Conservation (phyloP, 208 protist species). For the Crithidia brevicula region DNA sequence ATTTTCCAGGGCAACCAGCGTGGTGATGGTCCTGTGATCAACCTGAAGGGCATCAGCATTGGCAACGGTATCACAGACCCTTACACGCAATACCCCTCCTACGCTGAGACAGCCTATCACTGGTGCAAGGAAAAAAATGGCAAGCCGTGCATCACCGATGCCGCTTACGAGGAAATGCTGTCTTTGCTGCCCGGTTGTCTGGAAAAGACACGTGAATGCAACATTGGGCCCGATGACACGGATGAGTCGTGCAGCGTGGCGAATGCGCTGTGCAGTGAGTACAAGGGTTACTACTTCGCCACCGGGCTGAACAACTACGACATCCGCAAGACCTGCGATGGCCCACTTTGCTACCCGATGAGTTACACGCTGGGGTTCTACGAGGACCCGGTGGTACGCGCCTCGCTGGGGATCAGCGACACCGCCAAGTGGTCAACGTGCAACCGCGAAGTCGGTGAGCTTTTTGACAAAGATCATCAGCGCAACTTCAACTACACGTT, state of each 20-base stretch:
- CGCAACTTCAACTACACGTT: slow-evolving; percentile 72
- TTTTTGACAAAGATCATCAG: slow-evolving; percentile 70
- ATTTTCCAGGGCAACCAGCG: slow-evolving; percentile 42
- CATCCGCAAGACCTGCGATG: slow-evolving; percentile 68
- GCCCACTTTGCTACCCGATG: slow-evolving; percentile 7
- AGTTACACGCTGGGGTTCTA: background rate
- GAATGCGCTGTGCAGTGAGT: slow-evolving; percentile 11
- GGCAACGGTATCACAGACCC: slow-evolving; percentile 91
- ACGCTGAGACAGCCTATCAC: slow-evolving; percentile 45
- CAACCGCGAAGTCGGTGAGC: slow-evolving; percentile 47
- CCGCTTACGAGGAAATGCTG: slow-evolving; percentile 46
- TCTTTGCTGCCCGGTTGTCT: slow-evolving; percentile 51
- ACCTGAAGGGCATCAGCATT: slow-evolving; percentile 64
- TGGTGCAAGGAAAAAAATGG: slow-evolving; percentile 59
- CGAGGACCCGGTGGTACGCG: background rate
- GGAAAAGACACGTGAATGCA: slow-evolving; percentile 19
- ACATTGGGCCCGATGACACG: slow-evolving; percentile 6
- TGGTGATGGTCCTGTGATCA: slow-evolving; percentile 34
- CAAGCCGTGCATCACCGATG: slow-evolving; percentile 56
- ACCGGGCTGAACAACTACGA: slow-evolving; percentile 61
- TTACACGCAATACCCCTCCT: slow-evolving; percentile 57
- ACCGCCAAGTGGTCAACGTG: slow-evolving; percentile 33
- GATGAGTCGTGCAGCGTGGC: slow-evolving; percentile 23
- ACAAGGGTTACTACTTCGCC: slow-evolving; percentile 31
- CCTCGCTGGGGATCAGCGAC: background rate